These are phyloP conservation scores for Microbotryum violaceum DNA, from an alignment of 1,284 basidiomycete species.

Conservation along the genomic window DNA sequence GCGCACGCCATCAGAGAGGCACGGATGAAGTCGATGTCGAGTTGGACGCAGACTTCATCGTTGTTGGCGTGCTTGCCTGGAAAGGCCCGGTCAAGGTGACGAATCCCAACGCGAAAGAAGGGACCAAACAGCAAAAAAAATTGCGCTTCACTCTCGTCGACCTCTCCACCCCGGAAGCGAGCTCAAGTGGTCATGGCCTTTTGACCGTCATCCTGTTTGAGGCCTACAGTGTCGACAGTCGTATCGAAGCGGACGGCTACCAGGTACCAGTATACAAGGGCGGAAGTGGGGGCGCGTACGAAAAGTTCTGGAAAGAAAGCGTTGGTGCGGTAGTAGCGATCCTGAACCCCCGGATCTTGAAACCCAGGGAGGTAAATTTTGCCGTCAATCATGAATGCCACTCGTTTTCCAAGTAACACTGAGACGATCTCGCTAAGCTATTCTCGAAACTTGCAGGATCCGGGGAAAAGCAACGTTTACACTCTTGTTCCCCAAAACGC, in stretches of 20 bases:
- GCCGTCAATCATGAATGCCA: background rate
- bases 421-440: background rate
- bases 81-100: conserved; percentile 62
- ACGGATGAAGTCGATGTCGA: conserved; percentile 70
- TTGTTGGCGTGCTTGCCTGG: conserved; percentile 80
- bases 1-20: conserved; percentile 64
- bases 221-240: conserved; percentile 52
- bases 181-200: conserved; percentile 69
- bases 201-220: conserved; percentile 81
- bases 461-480: conserved; percentile 56
- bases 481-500: conserved; percentile 77
- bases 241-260: conserved; percentile 23
- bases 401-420: background rate
- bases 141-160: conserved; percentile 79
- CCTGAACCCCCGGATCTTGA: conserved; percentile 73
- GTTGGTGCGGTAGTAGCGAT: conserved; percentile 85
- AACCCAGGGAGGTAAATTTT: conserved; percentile 3
- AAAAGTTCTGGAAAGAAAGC: conserved; percentile 69
- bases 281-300: conserved; percentile 86
- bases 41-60: conserved; percentile 82
- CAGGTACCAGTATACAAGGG: conserved; percentile 61
- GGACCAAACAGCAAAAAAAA: conserved; percentile 37
- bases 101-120: conserved; percentile 19
- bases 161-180: conserved; percentile 50
- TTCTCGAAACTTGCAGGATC: conserved; percentile 49